Evolutionary conservation across 768 basidiomycete genomes (phyloP).

Genomic region (Boletus huronensis): DNA sequence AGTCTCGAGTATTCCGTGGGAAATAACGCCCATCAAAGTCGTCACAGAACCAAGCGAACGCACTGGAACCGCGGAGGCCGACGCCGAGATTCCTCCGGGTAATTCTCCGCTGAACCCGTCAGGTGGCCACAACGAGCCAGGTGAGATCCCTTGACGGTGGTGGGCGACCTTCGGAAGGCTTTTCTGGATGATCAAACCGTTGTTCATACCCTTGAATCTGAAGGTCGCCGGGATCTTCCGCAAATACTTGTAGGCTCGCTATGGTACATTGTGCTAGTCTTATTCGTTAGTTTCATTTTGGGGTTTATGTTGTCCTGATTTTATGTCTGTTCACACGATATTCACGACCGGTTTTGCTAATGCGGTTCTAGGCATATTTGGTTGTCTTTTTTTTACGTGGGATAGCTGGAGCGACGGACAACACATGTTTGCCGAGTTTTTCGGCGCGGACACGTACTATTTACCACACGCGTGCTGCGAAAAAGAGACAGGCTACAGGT

Average conservation of each 20-base stretch:
- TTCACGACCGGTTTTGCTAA: constrained; percentile 6
- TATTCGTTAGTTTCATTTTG: constrained; percentile 21
- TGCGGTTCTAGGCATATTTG: neutral
- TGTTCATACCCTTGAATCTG: constrained; percentile 41
- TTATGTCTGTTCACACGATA: constrained; percentile 10
- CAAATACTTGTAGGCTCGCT: constrained; percentile 35
- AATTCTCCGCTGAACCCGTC: constrained; percentile 9
- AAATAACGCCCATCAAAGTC: constrained; percentile 6
- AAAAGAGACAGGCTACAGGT: constrained; percentile 19
- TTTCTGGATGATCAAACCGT: constrained; percentile 40
- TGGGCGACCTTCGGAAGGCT: constrained; percentile 47
- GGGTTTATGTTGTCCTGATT: constrained; percentile 23
- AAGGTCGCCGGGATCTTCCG: constrained; percentile 48
- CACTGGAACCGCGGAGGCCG: neutral
- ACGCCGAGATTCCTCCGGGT: neutral
- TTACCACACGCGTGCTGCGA: neutral
- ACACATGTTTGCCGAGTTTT: constrained; percentile 9
- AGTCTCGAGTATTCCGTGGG: constrained; percentile 2
- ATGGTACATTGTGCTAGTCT: constrained; percentile 23
- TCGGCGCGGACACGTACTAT: constrained; percentile 13
- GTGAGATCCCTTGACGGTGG: constrained; percentile 41
- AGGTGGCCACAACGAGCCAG: constrained; percentile 15
- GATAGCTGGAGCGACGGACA: constrained; percentile 11
- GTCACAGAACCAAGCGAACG: constrained; percentile 15
- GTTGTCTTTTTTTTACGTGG: constrained; percentile 15